Evolutionary conservation across 2,329 filamentous ascomycete genomes (phyloP).

Genomic region (Trichoderma semiorbis): DNA sequence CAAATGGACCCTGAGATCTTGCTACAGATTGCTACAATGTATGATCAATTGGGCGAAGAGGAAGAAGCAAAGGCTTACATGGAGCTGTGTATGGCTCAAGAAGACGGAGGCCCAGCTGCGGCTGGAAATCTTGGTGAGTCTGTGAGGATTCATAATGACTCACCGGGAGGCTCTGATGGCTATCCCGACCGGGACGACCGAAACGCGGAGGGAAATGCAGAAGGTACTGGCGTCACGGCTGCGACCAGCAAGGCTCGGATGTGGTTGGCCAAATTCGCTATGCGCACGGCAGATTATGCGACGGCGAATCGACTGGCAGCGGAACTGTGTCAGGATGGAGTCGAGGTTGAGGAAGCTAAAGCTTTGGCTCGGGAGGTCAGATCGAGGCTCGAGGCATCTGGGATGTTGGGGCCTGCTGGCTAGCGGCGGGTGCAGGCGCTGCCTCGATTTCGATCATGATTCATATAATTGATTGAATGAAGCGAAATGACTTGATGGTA

Average conservation of each 20-base stretch:
- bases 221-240: conserved; percentile 79
- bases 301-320: conserved; percentile 78
- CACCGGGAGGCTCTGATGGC: conserved; percentile 39
- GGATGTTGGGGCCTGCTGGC: conserved; percentile 27
- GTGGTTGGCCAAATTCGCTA: conserved; percentile 85
- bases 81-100: conserved; percentile 91
- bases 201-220: conserved; percentile 31
- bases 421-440: conserved; percentile 18
- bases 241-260: conserved; percentile 89
- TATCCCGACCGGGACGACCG: conserved; percentile 34
- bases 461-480: not conserved
- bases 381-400: conserved; percentile 62
- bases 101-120: conserved; percentile 63
- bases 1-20: conserved; percentile 87
- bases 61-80: conserved; percentile 88
- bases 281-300: conserved; percentile 69
- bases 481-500: not conserved
- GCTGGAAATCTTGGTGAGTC: conserved; percentile 44
- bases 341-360: conserved; percentile 96
- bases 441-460: not conserved
- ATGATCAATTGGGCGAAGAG: conserved; percentile 74
- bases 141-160: conserved; percentile 55
- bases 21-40: conserved; percentile 83
- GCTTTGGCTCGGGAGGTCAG: conserved; percentile 84
- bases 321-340: conserved; percentile 91